These are phyloP conservation scores for Venturiaceae sp. DNA, from an alignment of 2,329 filamentous ascomycete species.

Conservation along the genomic window DNA sequence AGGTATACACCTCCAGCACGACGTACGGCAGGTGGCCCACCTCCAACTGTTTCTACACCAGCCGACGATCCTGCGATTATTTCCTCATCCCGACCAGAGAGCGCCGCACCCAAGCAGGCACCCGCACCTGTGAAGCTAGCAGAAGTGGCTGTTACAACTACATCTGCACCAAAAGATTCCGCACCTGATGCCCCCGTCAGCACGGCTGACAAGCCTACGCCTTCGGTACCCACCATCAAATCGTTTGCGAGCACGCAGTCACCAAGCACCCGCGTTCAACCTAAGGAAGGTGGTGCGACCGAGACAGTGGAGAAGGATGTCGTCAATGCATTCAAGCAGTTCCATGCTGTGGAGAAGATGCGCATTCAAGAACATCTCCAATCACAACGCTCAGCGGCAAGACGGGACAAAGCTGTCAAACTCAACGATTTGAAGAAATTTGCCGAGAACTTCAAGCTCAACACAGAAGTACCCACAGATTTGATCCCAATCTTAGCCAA, in stretches of 20 bases:
- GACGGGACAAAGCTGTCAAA: constrained; percentile 80
- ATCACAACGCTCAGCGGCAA: constrained; percentile 37
- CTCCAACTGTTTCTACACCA: constrained; percentile 59
- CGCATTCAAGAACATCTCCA: constrained; percentile 43
- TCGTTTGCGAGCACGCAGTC: constrained; percentile 15
- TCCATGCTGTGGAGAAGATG: constrained; percentile 52
- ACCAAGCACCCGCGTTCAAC: constrained; percentile 10
- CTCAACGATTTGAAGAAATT: constrained; percentile 94
- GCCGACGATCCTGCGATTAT: constrained; percentile 86
- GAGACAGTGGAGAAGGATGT: constrained; percentile 53
- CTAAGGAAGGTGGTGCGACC: constrained; percentile 39
- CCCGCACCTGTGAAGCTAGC: constrained; percentile 38
- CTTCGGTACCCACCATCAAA: constrained; percentile 12
- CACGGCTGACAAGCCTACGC: constrained; percentile 40
- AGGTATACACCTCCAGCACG: constrained; percentile 89
- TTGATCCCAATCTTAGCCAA: constrained; percentile 93
- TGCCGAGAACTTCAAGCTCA: constrained; percentile 85
- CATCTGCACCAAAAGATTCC: background rate
- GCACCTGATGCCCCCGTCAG: background rate
- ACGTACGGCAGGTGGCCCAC: constrained; percentile 64
- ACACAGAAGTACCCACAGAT: constrained; percentile 84
- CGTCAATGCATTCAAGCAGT: constrained; percentile 54
- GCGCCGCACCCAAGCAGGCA: constrained; percentile 30
- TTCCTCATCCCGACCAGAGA: constrained; percentile 62
- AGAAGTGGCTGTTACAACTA: background rate